Conservation (phyloP, 202 grass and related monocot species). For the Panicum hallii region DNA sequence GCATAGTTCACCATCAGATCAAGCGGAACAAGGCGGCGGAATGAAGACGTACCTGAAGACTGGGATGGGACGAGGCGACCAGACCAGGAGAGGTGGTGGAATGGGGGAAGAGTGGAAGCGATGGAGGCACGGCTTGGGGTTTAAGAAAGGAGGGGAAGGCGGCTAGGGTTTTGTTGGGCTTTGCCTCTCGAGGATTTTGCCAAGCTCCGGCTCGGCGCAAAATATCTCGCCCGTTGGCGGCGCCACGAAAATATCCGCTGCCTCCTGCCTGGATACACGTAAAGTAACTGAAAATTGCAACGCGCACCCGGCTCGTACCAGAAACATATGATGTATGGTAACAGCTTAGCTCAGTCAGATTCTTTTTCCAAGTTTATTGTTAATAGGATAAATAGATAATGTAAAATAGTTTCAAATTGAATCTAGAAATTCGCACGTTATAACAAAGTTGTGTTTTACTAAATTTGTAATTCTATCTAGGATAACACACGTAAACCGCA, state of each 20-base stretch:
- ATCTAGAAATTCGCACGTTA: too few species aligned
- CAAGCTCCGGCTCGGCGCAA: conserved; percentile 1
- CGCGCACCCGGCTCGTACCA: background rate
- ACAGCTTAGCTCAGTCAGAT: too few species aligned
- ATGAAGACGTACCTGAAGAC: conserved; percentile 33
- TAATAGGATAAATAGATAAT: too few species aligned
- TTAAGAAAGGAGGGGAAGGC: conserved; percentile 43
- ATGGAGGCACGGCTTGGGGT: conserved; percentile 35
- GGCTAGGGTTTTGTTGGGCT: conserved; percentile 57
- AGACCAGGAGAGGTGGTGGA: background rate
- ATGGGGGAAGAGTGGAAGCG: background rate
- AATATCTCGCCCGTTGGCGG: conserved; percentile 31
- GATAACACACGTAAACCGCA: background rate
- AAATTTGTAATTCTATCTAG: background rate
- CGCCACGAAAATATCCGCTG: conserved; percentile 10
- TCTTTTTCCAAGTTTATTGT: background rate
- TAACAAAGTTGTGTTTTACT: background rate
- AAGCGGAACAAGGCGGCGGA: background rate
- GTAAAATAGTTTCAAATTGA: too few species aligned
- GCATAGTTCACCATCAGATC: background rate
- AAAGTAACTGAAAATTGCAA: background rate
- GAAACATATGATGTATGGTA: too few species aligned
- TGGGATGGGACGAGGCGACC: background rate
- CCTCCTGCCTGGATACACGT: background rate
- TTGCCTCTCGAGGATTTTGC: background rate